These are phyloP conservation scores for Lichtheimia corymbifera DNA, from an alignment of 371 early-diverging fungal genomes.

Conservation along the genomic window DNA sequence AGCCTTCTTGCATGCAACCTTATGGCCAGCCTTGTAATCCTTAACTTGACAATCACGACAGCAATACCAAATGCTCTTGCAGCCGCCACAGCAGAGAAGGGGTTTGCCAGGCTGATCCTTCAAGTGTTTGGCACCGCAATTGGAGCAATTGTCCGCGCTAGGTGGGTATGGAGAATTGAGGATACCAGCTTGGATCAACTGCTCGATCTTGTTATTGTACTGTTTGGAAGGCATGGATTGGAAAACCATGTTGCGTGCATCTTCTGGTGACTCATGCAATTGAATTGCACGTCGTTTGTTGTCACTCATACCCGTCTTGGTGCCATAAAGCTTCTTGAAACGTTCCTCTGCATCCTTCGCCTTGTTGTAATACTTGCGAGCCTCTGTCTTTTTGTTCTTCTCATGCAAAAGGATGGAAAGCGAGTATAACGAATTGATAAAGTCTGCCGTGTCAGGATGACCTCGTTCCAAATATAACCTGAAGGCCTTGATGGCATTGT, in stretches of 20 bases:
- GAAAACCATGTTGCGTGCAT: constrained; percentile 36
- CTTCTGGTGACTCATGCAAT: constrained; percentile 44
- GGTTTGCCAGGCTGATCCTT: constrained; percentile 55
- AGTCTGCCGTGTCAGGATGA: constrained; percentile 60
- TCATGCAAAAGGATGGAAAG: constrained; percentile 50
- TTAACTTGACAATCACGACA: constrained; percentile 64
- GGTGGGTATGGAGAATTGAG: constrained; percentile 41
- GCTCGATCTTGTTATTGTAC: constrained; percentile 39
- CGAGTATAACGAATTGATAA: constrained; percentile 60
- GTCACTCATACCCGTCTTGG: constrained; percentile 56
- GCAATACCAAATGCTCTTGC: constrained; percentile 65
- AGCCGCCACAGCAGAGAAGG: constrained; percentile 60
- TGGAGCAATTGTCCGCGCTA: constrained; percentile 51
- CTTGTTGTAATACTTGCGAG: constrained; percentile 50
- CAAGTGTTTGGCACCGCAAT: constrained; percentile 51
- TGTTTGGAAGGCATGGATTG: constrained; percentile 34
- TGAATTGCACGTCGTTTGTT: constrained; percentile 55
- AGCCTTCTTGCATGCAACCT: constrained; percentile 47
- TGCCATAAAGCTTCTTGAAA: constrained; percentile 61
- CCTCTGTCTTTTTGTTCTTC: constrained; percentile 58
- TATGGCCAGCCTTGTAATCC: constrained; percentile 57
- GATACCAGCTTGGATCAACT: constrained; percentile 47
- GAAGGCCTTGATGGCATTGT: constrained; percentile 58
- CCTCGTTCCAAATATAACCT: constrained; percentile 55
- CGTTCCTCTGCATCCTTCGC: constrained; percentile 58